phyloP scores from a whole-genome alignment of 2,329 filamentous ascomycete genomes.

The Xylaria sp. region DNA sequence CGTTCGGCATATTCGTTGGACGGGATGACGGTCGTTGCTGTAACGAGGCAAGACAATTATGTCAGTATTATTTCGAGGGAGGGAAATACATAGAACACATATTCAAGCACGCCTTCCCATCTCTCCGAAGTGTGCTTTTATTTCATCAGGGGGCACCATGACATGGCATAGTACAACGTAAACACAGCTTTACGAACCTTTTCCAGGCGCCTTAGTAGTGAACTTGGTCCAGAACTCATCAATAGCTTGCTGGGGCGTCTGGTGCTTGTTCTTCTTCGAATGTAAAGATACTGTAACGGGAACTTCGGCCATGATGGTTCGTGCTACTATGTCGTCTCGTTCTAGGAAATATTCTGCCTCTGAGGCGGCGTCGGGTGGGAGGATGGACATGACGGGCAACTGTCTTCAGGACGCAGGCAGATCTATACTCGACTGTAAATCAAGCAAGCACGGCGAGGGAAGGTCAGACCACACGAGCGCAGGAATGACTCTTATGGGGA shows the following conservation, averaged over 20 bases:
- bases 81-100: neutral
- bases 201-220: conserved; percentile 75
- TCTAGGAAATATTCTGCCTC: conserved; percentile 39
- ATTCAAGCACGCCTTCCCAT: neutral
- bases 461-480: neutral
- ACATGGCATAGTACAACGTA: neutral
- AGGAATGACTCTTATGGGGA: neutral
- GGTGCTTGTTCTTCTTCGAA: conserved; percentile 53
- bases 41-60: neutral
- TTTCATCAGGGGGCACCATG: neutral
- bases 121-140: neutral
- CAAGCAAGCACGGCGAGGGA: neutral
- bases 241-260: conserved; percentile 74
- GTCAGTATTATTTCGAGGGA: neutral
- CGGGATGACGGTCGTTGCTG: conserved; percentile 76
- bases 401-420: neutral
- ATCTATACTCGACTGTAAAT: neutral
- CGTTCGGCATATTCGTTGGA: conserved; percentile 72
- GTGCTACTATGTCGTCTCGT: conserved; percentile 34
- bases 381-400: conserved; percentile 23
- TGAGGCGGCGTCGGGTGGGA: conserved; percentile 35
- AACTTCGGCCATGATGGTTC: conserved; percentile 41
- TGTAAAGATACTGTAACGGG: conserved; percentile 38
- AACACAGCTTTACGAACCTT: conserved; percentile 57
- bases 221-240: conserved; percentile 81